phyloP scores from a whole-genome alignment of 2,329 filamentous ascomycete species.

The Colletotrichum gloeosporioides region DNA sequence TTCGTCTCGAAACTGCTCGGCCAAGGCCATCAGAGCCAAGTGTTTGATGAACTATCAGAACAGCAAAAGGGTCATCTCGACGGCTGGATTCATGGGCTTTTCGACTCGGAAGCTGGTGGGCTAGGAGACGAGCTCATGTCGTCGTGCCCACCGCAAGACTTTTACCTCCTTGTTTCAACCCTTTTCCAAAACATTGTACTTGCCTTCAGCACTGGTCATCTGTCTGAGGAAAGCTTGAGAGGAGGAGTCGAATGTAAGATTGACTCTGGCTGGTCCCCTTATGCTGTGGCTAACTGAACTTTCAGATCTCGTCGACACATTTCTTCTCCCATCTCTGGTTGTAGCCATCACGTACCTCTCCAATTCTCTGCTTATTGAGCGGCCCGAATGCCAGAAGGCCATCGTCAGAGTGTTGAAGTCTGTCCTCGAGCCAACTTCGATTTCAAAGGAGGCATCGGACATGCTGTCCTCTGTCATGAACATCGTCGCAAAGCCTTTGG shows the following conservation, averaged over 20 bases:
- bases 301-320: conserved; percentile 77
- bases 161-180: conserved; percentile 79
- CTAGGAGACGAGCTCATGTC: conserved; percentile 83
- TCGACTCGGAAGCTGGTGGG: conserved; percentile 74
- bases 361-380: conserved; percentile 71
- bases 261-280: not conserved
- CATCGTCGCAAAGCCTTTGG: conserved; percentile 72
- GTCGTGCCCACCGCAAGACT: conserved; percentile 81
- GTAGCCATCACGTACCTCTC: conserved; percentile 75
- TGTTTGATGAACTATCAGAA: conserved; percentile 65
- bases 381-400: conserved; percentile 67
- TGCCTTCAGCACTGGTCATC: conserved; percentile 67
- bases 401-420: conserved; percentile 76
- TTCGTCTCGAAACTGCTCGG: conserved; percentile 73
- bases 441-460: conserved; percentile 72
- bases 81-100: conserved; percentile 80
- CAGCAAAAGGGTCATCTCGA: conserved; percentile 70
- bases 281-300: conserved; percentile 20
- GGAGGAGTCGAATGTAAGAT: conserved; percentile 76
- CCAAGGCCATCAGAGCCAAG: conserved; percentile 61
- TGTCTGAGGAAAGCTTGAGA: conserved; percentile 74
- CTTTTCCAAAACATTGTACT: conserved; percentile 78
- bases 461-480: conserved; percentile 77
- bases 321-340: conserved; percentile 79
- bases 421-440: conserved; percentile 72